A percentile compares a stretch with the other conserved stretches of the same genome.
Evolutionary conservation across 768 basidiomycete genomes (phyloP).

Genomic region (Pisolithus microcarpus): DNA sequence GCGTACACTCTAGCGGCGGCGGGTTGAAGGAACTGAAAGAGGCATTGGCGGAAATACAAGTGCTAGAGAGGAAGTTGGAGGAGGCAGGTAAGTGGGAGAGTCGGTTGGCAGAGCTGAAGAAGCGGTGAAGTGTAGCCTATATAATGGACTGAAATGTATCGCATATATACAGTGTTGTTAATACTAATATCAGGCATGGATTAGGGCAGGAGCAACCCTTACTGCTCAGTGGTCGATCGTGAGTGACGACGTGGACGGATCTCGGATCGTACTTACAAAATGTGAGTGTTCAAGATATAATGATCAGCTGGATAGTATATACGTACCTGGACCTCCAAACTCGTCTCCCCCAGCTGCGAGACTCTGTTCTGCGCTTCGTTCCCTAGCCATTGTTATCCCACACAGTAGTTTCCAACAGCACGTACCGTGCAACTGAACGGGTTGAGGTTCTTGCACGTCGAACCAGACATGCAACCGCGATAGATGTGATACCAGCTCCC

Average conservation of each 20-base stretch:
- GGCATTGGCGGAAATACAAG: slow-evolving; percentile 23
- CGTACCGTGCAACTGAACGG: slow-evolving; percentile 26
- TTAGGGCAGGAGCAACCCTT: too few relatives aligned
- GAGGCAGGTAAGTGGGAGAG: slow-evolving; percentile 21
- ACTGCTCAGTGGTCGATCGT: too few relatives aligned
- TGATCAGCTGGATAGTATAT: too few relatives aligned
- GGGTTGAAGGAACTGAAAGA: slow-evolving; percentile 5
- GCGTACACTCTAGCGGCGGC: background rate
- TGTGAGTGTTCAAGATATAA: too few relatives aligned
- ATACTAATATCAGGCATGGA: too few relatives aligned
- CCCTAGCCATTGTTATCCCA: slow-evolving; percentile 36
- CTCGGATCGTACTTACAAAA: too few relatives aligned
- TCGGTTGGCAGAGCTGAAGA: slow-evolving; percentile 3
- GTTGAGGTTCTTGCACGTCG: slow-evolving; percentile 22
- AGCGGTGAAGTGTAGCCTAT: slow-evolving; percentile 10
- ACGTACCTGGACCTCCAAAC: too few relatives aligned
- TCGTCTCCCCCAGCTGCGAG: slow-evolving; percentile 12
- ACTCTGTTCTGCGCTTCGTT: too few relatives aligned
- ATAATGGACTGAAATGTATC: too few relatives aligned
- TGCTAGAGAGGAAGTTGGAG: slow-evolving; percentile 17
- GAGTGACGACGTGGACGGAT: too few relatives aligned
- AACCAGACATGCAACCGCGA: slow-evolving; percentile 28
- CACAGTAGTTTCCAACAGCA: slow-evolving; percentile 32
- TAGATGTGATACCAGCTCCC: slow-evolving; percentile 18
- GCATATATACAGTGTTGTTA: background rate